Evolutionary conservation across 2,329 filamentous ascomycete genomes (phyloP), one percentile per base, ranked within the genome.

Genomic region (Clonostachys sp.): DNA sequence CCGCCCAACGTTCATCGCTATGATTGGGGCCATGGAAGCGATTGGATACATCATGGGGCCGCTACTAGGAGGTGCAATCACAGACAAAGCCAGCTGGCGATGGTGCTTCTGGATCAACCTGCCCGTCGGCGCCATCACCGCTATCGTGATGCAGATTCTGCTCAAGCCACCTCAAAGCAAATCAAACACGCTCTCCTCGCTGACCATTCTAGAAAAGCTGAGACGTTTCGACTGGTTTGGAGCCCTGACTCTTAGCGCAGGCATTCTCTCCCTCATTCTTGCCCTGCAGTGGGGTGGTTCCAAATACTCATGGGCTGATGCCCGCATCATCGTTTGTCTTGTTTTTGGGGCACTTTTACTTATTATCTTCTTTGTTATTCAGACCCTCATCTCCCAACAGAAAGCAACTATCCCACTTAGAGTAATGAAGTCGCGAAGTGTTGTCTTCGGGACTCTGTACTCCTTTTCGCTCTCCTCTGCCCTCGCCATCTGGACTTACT

Each of bases 151-250:
- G 18, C 18, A 20, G 18, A 35, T 34, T 53, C 17, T 45, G 61
- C 34, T 50, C 55, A 39, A 47, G 63, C 34, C 42, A 50, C 9
- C 50, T 52, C 9, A 34, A 43, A 2, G 49, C 43, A 17, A 47
- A 48, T 20, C 53, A 49, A 16, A 40, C 38, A 17, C 49, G 36
- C 43, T 17, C 56, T 62, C 14, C 57, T 53, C 8, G 51, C 54
- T 3, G 39, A 68, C 9, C 61, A 58, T 51, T 12, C 40, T 12
- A 42, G 57, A 67, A 42, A 73, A 75, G 45, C 51, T 78, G 42
- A 64, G 66, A 51, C 71, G 73, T 2, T 61, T 81, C 33, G 78
- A 83, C 50, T 71, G 74, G 0, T 56, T 79, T 3, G 80, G 81
- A 14, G 78, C 75, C 13, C 50, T 74, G 6, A 68, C 80, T 51